Evolutionary conservation across 2,329 filamentous ascomycete genomes (phyloP).

Genomic region (Beauveria brongniartii): DNA sequence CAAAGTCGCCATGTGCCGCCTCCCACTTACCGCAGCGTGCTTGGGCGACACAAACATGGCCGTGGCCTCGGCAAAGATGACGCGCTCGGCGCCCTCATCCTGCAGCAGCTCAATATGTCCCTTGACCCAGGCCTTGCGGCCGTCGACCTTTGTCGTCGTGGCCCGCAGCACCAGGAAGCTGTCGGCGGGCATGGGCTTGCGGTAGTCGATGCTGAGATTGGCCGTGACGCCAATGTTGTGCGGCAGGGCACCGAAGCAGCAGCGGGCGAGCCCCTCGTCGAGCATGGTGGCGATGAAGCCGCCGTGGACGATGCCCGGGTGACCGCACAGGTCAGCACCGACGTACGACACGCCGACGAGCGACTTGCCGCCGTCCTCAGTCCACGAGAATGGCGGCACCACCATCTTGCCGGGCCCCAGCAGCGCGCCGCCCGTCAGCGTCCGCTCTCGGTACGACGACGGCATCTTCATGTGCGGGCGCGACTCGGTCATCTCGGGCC

Average conservation of each 20-base stretch:
- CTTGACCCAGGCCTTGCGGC: conserved; percentile 89
- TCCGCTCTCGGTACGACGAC: conserved; percentile 57
- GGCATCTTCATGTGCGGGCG: conserved; percentile 87
- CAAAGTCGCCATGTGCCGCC: not conserved
- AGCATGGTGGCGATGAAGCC: conserved; percentile 86
- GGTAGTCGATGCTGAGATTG: conserved; percentile 75
- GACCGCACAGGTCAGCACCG: conserved; percentile 74
- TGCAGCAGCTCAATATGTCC: conserved; percentile 76
- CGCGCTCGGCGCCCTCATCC: conserved; percentile 49
- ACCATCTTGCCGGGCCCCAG: conserved; percentile 66
- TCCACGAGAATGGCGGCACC: conserved; percentile 74
- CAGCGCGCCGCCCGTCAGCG: conserved; percentile 74
- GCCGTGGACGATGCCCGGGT: conserved; percentile 85
- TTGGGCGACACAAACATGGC: conserved; percentile 85
- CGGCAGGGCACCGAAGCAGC: conserved; percentile 81
- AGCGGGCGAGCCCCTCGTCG: conserved; percentile 81
- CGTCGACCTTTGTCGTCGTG: conserved; percentile 76
- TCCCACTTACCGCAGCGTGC: conserved; percentile 61
- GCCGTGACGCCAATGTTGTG: conserved; percentile 83
- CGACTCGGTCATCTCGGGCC: conserved; percentile 62
- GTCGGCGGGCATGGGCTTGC: conserved; percentile 66
- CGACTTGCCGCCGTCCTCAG: conserved; percentile 59
- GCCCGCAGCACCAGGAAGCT: conserved; percentile 72
- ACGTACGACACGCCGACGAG: conserved; percentile 69
- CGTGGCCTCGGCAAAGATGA: conserved; percentile 71